phyloP scores from a whole-genome alignment of 2,329 filamentous ascomycete species.

The Macroventuria anomochaeta region DNA sequence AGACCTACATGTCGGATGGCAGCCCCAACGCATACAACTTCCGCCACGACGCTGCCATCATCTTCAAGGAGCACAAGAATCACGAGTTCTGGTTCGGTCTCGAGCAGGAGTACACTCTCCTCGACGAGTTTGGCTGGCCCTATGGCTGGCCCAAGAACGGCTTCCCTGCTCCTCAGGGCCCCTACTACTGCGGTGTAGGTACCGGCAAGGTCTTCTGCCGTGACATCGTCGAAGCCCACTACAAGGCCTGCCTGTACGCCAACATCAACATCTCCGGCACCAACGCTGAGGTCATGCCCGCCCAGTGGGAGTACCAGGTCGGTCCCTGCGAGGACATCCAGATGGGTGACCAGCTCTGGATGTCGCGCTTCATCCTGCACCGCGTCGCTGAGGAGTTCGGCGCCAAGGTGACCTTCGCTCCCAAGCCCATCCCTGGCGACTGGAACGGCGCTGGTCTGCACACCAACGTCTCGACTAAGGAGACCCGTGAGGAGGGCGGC shows the following conservation, averaged over 20 bases:
- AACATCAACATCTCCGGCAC: slow-evolving; percentile 95
- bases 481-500: slow-evolving; percentile 88
- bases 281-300: slow-evolving; percentile 98
- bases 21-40: slow-evolving; percentile 99
- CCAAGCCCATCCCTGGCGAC: slow-evolving; percentile 93
- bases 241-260: slow-evolving; percentile 87
- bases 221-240: slow-evolving; percentile 95
- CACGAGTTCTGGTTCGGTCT: slow-evolving; percentile 97
- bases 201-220: slow-evolving; percentile 97
- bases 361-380: slow-evolving; percentile 86
- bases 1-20: slow-evolving; percentile 94
- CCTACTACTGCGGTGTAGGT: slow-evolving; percentile 98
- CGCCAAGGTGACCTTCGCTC: slow-evolving; percentile 91
- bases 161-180: slow-evolving; percentile 90
- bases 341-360: slow-evolving; percentile 97
- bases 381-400: slow-evolving; percentile 96
- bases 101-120: slow-evolving; percentile 95
- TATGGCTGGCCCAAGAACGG: slow-evolving; percentile 90
- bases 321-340: slow-evolving; percentile 84
- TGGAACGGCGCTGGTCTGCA: slow-evolving; percentile 98
- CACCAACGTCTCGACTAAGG: slow-evolving; percentile 89
- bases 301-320: slow-evolving; percentile 98
- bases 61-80: slow-evolving; percentile 85
- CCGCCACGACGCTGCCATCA: slow-evolving; percentile 86
- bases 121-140: slow-evolving; percentile 84